A percentile compares a stretch with the other conserved stretches of the same genome.
Evolutionary conservation across 495 filamentous ascomycete species (phyloP).

Genomic region (Penicillium canescens): DNA sequence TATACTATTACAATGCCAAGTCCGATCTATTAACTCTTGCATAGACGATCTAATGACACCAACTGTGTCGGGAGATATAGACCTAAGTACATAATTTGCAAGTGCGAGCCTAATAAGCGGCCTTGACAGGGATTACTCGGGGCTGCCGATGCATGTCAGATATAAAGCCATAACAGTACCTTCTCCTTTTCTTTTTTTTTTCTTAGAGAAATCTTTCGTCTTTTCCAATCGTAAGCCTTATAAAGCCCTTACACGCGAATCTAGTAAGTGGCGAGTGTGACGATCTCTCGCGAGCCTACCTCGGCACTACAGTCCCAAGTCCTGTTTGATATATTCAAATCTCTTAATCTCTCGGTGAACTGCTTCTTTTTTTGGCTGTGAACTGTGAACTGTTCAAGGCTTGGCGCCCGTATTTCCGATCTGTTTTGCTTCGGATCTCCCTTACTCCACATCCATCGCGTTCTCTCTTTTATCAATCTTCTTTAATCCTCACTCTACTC

Average conservation of each 20-base stretch:
- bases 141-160: slow-evolving; percentile 29
- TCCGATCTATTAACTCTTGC: too few relatives aligned
- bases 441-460: slow-evolving; percentile 21
- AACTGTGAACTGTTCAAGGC: slow-evolving; percentile 9
- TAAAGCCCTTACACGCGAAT: neutral
- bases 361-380: neutral
- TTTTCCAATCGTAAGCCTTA: slow-evolving; percentile 2
- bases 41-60: too few relatives aligned
- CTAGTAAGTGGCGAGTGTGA: slow-evolving; percentile 1
- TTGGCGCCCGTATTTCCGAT: slow-evolving; percentile 23
- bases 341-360: neutral
- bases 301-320: too few relatives aligned
- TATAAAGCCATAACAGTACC: slow-evolving; percentile 13
- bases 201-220: neutral
- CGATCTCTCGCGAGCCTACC: neutral
- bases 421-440: slow-evolving; percentile 23
- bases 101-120: too few relatives aligned
- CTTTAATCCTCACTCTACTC: neutral
- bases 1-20: too few relatives aligned
- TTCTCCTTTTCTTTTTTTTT: neutral
- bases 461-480: neutral
- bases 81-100: too few relatives aligned
- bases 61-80: too few relatives aligned
- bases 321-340: neutral
- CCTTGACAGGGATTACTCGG: slow-evolving; percentile 14